Base-by-base conservation (phyloP, 139 green algal genomes). In the Coelastrella sp. region DNA sequence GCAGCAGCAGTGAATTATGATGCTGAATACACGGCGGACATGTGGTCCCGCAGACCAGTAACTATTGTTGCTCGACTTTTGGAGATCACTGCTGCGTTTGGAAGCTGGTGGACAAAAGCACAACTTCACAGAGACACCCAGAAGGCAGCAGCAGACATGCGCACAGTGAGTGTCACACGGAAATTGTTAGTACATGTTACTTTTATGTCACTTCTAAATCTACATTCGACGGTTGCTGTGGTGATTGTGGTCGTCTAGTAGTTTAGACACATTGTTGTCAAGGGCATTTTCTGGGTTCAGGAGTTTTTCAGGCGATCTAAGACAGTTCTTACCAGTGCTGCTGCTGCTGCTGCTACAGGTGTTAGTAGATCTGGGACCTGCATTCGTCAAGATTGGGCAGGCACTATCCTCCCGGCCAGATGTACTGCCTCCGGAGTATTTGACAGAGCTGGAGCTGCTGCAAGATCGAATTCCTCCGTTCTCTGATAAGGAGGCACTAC, bases 311-410 rank as follows among this genome's bases (percentile, higher is more conserved):
- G 45, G 45, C 15, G 15, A 23, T 13, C 45, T 57, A 23, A 23
- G 45, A 57, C 45, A 57, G 11, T 9, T 1, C 53, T 63, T 38
- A 11, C 21, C 6, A 15, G 0, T 80, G 17, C 32, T 48, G 27
- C 45, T 45, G 72, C 72, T 25, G 19, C 75, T 41, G 51, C 35
- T 35, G 15, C 25, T 72, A 32, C 40, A 90, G 35, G 86, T 94
- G 34, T 88, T 98, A 38, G 93, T 94, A 7, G 69, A 86, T 1
- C 89, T 98, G 37, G 96, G 96, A 0, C 94, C 95, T 4, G 91
- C 95, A 0, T 98, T 97, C 68, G 90, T 98, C 25, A 98, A 98
- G 87, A 97, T 98, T 59, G 96, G 94, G 0, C 96, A 96, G 89
- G 93, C 92, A 25, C 88, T 95, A 11, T 90, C 91, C 0, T 85